Percentiles rank a stretch among this genome's conserved stretches.
Evolutionary conservation across 2,329 filamentous ascomycete species (phyloP).

Genomic region (Ascochyta rabiei): DNA sequence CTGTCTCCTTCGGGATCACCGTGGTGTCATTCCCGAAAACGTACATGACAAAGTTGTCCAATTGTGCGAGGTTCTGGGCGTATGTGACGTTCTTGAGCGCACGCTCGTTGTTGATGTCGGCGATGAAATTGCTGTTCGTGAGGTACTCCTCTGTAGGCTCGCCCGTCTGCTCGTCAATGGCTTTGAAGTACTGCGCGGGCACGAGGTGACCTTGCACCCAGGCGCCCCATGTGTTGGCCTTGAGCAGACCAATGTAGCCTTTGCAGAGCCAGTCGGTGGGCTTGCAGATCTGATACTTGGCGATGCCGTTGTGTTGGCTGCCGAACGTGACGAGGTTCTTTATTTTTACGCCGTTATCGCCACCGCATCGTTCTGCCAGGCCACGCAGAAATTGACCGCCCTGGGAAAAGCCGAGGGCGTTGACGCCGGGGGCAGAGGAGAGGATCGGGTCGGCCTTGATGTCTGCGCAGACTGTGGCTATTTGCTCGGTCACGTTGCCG

Average conservation of each 20-base stretch:
- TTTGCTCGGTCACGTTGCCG: conserved; percentile 83
- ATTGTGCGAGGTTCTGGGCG: conserved; percentile 67
- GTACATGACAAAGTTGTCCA: conserved; percentile 87
- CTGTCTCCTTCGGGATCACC: conserved; percentile 86
- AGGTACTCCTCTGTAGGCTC: conserved; percentile 68
- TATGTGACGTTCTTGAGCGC: conserved; percentile 74
- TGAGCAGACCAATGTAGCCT: conserved; percentile 77
- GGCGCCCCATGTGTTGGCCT: conserved; percentile 77
- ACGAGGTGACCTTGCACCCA: conserved; percentile 82
- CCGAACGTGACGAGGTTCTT: conserved; percentile 86
- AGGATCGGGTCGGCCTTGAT: conserved; percentile 79
- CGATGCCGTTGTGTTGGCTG: conserved; percentile 90
- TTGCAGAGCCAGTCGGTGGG: conserved; percentile 79
- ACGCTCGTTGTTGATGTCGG: conserved; percentile 96
- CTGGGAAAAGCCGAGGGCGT: conserved; percentile 93
- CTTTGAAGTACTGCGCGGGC: conserved; percentile 93
- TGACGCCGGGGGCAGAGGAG: conserved; percentile 79
- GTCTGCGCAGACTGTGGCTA: conserved; percentile 77
- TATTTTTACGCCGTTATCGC: conserved; percentile 65
- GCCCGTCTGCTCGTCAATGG: conserved; percentile 65
- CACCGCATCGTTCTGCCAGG: conserved; percentile 81
- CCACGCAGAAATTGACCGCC: conserved; percentile 95
- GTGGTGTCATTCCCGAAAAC: conserved; percentile 86
- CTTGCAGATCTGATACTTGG: conserved; percentile 77
- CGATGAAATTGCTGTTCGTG: conserved; percentile 82